phyloP scores from a whole-genome alignment of 169 alveolate species.

The Plasmodium malariae region DNA sequence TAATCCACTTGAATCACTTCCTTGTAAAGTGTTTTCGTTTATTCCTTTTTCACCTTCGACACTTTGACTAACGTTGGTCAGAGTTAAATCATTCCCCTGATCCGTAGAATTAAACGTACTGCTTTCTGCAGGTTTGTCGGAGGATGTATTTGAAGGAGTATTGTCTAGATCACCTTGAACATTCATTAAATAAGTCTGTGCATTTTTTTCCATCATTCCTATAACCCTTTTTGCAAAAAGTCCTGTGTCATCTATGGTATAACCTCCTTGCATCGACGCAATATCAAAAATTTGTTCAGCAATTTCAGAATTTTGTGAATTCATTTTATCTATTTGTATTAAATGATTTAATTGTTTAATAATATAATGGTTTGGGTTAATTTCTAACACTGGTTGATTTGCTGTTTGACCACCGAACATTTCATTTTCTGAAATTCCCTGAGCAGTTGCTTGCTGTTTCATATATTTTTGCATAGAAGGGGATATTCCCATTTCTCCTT shows the following conservation, averaged over 20 bases:
- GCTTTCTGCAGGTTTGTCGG: neutral
- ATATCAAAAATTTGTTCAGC: slow-evolving; percentile 85
- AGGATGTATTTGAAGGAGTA: neutral
- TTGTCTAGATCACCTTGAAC: slow-evolving; percentile 38
- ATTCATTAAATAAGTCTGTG: slow-evolving; percentile 74
- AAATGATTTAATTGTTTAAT: slow-evolving; percentile 90
- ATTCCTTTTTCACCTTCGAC: too few relatives aligned
- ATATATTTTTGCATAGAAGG: slow-evolving; percentile 97
- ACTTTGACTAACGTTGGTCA: neutral
- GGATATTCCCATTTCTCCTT: slow-evolving; percentile 95
- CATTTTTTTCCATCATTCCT: slow-evolving; percentile 87
- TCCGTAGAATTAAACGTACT: slow-evolving; percentile 5
- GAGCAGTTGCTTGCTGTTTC: slow-evolving; percentile 96
- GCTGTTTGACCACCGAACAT: slow-evolving; percentile 90
- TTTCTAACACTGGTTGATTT: slow-evolving; percentile 95
- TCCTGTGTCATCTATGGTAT: slow-evolving; percentile 87
- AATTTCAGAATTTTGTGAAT: slow-evolving; percentile 82
- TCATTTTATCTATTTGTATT: slow-evolving; percentile 82
- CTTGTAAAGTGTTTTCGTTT: too few relatives aligned
- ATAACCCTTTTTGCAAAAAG: slow-evolving; percentile 86
- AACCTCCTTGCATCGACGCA: slow-evolving; percentile 89
- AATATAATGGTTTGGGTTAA: slow-evolving; percentile 95
- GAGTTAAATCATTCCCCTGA: neutral
- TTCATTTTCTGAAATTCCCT: slow-evolving; percentile 91
- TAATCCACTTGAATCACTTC: neutral